These are phyloP conservation scores for Hemileia vastatrix DNA, from an alignment of 1,284 basidiomycete genomes.

Conservation along the genomic window DNA sequence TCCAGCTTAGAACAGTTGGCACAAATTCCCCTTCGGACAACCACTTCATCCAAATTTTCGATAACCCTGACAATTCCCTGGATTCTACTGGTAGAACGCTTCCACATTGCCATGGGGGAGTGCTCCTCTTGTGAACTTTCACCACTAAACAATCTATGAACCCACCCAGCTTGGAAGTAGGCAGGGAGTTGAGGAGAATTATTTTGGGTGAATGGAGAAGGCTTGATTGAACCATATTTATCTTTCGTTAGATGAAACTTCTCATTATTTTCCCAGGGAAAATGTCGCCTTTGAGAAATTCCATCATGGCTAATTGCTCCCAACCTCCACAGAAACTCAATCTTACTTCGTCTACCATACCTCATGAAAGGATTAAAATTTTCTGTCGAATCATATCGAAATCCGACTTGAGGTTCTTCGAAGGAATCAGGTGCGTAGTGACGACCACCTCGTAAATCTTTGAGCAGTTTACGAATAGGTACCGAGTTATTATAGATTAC, in stretches of 20 bases:
- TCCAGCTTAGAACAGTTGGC: conserved; percentile 23
- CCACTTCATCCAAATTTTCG: conserved; percentile 35
- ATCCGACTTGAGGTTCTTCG: conserved; percentile 42
- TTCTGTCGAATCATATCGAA: conserved; percentile 39
- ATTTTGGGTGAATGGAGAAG: neutral
- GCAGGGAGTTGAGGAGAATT: conserved; percentile 12
- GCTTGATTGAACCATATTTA: conserved; percentile 32
- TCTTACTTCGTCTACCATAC: conserved; percentile 39
- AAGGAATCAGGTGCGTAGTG: conserved; percentile 27
- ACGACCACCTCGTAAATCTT: neutral
- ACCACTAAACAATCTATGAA: conserved; percentile 40
- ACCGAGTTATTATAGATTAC: conserved; percentile 29
- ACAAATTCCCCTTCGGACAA: conserved; percentile 25
- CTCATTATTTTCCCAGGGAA: conserved; percentile 37
- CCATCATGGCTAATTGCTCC: conserved; percentile 38
- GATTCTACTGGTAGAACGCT: conserved; percentile 38
- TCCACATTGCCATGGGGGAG: conserved; percentile 30
- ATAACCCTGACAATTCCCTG: conserved; percentile 39
- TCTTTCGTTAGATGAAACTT: conserved; percentile 32
- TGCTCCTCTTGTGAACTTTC: conserved; percentile 35
- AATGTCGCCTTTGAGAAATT: conserved; percentile 31
- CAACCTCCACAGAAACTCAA: conserved; percentile 41
- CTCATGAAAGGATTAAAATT: conserved; percentile 38
- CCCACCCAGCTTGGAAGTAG: conserved; percentile 38
- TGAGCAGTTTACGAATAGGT: conserved; percentile 12